A percentile compares a stretch with the other conserved stretches of the same genome.
These are phyloP conservation scores for Fusarium sp. DNA, from an alignment of 2,329 filamentous ascomycete genomes.

Conservation along the genomic window DNA sequence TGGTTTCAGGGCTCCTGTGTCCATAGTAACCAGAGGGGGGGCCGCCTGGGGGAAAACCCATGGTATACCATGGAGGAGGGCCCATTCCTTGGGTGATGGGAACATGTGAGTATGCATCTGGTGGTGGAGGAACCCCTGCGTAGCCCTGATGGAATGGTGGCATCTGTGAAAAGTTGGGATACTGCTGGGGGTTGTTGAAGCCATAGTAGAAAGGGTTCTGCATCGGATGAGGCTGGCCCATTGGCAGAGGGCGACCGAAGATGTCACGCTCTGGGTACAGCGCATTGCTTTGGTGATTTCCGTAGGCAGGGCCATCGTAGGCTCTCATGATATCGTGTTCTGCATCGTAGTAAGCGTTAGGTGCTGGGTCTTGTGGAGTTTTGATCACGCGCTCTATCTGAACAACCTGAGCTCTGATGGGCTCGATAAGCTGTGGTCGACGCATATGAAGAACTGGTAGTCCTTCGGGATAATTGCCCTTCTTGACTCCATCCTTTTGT, in stretches of 20 bases:
- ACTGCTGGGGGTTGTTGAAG: constrained; percentile 43
- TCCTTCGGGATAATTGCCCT: constrained; percentile 41
- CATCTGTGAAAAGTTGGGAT: constrained; percentile 35
- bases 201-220: constrained; percentile 56
- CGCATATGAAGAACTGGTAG: constrained; percentile 46
- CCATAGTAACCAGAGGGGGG: neutral
- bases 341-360: constrained; percentile 68
- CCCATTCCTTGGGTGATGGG: constrained; percentile 47
- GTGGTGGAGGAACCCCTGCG: constrained; percentile 8
- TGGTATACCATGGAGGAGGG: constrained; percentile 32
- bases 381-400: constrained; percentile 67
- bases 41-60: constrained; percentile 33
- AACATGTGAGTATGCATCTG: constrained; percentile 37
- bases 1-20: constrained; percentile 8
- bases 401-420: constrained; percentile 59
- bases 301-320: constrained; percentile 66
- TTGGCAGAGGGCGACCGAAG: constrained; percentile 47
- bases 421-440: constrained; percentile 58
- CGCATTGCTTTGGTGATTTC: constrained; percentile 55
- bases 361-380: constrained; percentile 60
- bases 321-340: constrained; percentile 62
- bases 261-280: constrained; percentile 56
- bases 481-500: constrained; percentile 31
- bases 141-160: constrained; percentile 19
- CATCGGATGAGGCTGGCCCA: constrained; percentile 55